Conservation (phyloP, 345 rosid genomes). For the Pistacia integerrima region DNA sequence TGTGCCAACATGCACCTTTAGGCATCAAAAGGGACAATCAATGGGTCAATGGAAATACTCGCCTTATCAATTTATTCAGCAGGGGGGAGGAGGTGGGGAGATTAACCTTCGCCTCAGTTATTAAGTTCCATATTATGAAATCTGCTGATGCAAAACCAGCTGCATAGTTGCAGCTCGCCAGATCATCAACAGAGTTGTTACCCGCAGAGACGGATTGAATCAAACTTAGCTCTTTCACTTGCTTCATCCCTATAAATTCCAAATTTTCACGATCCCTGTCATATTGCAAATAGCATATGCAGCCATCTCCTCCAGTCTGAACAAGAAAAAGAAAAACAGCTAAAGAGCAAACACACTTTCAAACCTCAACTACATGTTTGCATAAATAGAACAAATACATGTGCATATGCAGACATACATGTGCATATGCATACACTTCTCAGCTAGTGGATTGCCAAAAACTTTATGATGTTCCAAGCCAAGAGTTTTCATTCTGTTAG, state of each 20-base stretch:
- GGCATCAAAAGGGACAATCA: slow-evolving; percentile 22
- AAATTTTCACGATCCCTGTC: slow-evolving; percentile 53
- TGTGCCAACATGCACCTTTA: slow-evolving; percentile 38
- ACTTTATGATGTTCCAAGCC: neutral
- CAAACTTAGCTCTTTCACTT: slow-evolving; percentile 83
- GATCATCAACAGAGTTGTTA: slow-evolving; percentile 34
- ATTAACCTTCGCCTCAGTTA: slow-evolving; percentile 70
- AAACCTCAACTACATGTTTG: slow-evolving; percentile 6
- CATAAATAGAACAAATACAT: slow-evolving; percentile 2
- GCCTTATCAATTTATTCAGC: neutral
- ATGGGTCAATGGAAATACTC: neutral
- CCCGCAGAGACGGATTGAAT: slow-evolving; percentile 61
- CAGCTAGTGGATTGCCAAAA: neutral
- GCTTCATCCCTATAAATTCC: slow-evolving; percentile 91
- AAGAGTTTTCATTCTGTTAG: neutral
- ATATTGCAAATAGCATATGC: slow-evolving; percentile 85
- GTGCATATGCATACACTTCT: neutral
- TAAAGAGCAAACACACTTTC: slow-evolving; percentile 16
- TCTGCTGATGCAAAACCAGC: slow-evolving; percentile 92
- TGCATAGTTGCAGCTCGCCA: slow-evolving; percentile 59
- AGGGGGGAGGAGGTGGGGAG: neutral
- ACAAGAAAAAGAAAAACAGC: slow-evolving; percentile 24
- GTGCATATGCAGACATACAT: neutral
- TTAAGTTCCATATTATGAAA: slow-evolving; percentile 82
- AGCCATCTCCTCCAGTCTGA: slow-evolving; percentile 98